Conservation (phyloP, 805 yeast species). For the Nakazawaea ernobii region DNA sequence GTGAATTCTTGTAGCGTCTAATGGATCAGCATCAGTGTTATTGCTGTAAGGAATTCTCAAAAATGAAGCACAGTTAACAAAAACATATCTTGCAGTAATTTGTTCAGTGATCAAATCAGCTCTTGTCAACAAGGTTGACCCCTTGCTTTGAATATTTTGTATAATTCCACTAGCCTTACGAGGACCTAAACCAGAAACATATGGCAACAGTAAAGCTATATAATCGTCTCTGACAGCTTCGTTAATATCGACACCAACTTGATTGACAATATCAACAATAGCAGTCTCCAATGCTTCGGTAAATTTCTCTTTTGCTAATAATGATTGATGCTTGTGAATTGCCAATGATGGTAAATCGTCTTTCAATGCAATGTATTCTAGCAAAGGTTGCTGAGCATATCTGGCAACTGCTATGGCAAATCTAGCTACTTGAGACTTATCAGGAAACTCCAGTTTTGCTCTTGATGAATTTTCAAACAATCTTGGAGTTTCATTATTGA, state of each 20-base stretch:
- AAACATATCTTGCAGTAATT: constrained; percentile 72
- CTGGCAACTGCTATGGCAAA: constrained; percentile 90
- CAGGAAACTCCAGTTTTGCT: constrained; percentile 76
- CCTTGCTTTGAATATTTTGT: constrained; percentile 67
- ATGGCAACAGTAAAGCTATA: constrained; percentile 65
- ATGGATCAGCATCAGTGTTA: constrained; percentile 62
- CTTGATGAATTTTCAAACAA: constrained; percentile 75
- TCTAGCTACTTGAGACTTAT: constrained; percentile 70
- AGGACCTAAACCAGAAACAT: constrained; percentile 89
- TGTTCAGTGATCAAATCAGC: constrained; percentile 80
- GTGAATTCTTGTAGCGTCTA: constrained; percentile 94
- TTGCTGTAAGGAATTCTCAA: constrained; percentile 69
- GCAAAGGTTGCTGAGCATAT: constrained; percentile 86
- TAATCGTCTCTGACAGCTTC: constrained; percentile 78
- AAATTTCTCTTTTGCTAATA: constrained; percentile 60
- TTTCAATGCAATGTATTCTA: constrained; percentile 80
- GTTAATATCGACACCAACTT: constrained; percentile 92
- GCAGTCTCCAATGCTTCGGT: constrained; percentile 67
- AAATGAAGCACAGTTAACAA: constrained; percentile 90
- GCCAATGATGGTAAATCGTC: constrained; percentile 65
- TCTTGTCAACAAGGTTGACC: constrained; percentile 60
- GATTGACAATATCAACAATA: constrained; percentile 83
- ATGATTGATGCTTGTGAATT: constrained; percentile 64
- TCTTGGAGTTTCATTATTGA: constrained; percentile 89
- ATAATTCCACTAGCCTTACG: constrained; percentile 87